Conservation (phyloP, 495 filamentous ascomycete species). For the Xylaria acuta region DNA sequence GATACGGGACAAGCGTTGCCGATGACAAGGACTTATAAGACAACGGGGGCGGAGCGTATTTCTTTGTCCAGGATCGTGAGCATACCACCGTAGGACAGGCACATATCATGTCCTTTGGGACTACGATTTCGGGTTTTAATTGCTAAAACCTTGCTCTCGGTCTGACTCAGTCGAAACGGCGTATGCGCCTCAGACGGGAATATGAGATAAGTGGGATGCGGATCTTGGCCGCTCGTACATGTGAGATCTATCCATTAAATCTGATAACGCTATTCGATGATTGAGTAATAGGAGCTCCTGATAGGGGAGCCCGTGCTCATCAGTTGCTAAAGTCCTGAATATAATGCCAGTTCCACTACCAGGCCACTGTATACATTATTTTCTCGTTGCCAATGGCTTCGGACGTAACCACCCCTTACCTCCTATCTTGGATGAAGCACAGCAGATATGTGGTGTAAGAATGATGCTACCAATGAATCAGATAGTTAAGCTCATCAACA, state of each 20-base stretch:
- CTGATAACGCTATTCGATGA: neutral
- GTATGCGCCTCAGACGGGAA: conserved; percentile 1
- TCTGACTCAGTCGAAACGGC: conserved; percentile 8
- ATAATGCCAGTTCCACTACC: neutral
- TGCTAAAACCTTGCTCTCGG: neutral
- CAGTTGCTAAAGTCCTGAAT: neutral
- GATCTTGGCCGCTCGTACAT: conserved; percentile 8
- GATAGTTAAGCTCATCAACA: neutral
- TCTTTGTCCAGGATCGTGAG: neutral
- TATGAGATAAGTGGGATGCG: conserved; percentile 2
- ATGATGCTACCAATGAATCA: neutral
- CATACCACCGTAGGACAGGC: neutral
- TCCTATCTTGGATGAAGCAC: neutral
- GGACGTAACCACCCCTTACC: neutral
- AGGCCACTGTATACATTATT: neutral
- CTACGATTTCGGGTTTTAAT: neutral
- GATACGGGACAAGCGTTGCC: neutral
- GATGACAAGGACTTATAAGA: conserved; percentile 3
- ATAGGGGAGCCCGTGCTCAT: neutral
- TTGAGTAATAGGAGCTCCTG: neutral
- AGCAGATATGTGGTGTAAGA: neutral
- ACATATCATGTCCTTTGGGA: neutral
- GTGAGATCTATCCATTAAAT: neutral
- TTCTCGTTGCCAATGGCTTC: neutral
- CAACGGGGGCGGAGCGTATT: neutral